Evolutionary conservation across 2,329 filamentous ascomycete genomes (phyloP).

Genomic region (Biscogniauxia sp.): DNA sequence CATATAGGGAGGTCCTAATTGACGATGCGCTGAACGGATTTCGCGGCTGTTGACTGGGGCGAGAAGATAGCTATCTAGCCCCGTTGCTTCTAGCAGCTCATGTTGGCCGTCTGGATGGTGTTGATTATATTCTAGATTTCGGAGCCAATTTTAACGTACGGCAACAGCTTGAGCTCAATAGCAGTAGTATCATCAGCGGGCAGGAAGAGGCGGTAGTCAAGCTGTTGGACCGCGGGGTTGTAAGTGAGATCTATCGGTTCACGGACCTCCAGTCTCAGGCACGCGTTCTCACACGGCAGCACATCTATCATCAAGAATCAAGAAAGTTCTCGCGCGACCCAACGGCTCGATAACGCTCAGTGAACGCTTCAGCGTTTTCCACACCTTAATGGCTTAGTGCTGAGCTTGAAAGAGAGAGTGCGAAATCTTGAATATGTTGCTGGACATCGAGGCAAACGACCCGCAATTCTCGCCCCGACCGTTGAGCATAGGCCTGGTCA

Average conservation of each 20-base stretch:
- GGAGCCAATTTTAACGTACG: neutral
- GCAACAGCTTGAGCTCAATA: neutral
- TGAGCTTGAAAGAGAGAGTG: neutral
- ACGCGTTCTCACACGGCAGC: neutral
- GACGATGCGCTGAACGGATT: neutral
- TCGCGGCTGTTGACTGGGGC: neutral
- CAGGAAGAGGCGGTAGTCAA: neutral
- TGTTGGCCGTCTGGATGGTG: neutral
- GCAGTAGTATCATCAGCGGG: neutral
- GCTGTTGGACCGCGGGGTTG: neutral
- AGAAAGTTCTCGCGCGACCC: neutral
- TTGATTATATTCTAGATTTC: neutral
- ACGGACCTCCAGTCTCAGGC: neutral
- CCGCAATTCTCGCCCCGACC: neutral
- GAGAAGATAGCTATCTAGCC: neutral
- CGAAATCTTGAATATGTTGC: neutral
- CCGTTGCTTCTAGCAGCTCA: neutral
- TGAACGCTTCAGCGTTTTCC: neutral
- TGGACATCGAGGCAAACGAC: neutral
- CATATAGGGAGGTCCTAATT: neutral
- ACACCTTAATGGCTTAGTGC: neutral
- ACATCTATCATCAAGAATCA: neutral
- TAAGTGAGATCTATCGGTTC: neutral
- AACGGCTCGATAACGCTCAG: neutral
- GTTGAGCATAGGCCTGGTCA: neutral